phyloP scores from a whole-genome alignment of 495 filamentous ascomycete genomes.

The Aeminium ludgeri region DNA sequence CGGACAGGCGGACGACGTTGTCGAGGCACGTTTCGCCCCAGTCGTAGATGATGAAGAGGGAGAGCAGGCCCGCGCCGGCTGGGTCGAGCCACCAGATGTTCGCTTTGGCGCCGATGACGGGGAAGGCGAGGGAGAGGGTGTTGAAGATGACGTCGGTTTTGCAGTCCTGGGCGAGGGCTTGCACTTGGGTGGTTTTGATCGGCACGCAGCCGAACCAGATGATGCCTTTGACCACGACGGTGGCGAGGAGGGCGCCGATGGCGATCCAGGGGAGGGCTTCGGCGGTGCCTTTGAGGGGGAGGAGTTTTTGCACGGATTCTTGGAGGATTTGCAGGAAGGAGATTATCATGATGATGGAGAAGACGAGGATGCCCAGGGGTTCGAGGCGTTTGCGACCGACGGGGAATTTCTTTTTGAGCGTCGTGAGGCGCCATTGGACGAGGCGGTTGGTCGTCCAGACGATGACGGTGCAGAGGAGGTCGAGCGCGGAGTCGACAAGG shows the following conservation, averaged over 20 bases:
- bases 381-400: slow-evolving; percentile 31
- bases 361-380: slow-evolving; percentile 28
- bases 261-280: slow-evolving; percentile 26
- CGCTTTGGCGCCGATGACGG: slow-evolving; percentile 26
- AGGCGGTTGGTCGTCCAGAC: slow-evolving; percentile 32
- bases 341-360: slow-evolving; percentile 28
- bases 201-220: slow-evolving; percentile 30
- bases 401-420: slow-evolving; percentile 28
- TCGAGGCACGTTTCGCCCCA: slow-evolving; percentile 32
- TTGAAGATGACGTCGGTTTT: slow-evolving; percentile 37
- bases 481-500: slow-evolving; percentile 31
- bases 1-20: slow-evolving; percentile 31
- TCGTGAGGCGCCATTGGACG: slow-evolving; percentile 28
- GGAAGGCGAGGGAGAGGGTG: slow-evolving; percentile 33
- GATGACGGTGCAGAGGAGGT: slow-evolving; percentile 34
- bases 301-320: slow-evolving; percentile 29
- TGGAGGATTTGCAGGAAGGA: slow-evolving; percentile 34
- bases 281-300: slow-evolving; percentile 23
- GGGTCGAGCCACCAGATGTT: slow-evolving; percentile 36
- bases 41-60: slow-evolving; percentile 34
- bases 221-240: slow-evolving; percentile 30
- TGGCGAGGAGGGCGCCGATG: slow-evolving; percentile 28
- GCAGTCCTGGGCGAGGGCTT: slow-evolving; percentile 35
- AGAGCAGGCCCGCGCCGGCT: slow-evolving; percentile 29
- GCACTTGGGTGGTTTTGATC: slow-evolving; percentile 35